These are phyloP conservation scores for Penicillium polonicum DNA, from an alignment of 2,329 filamentous ascomycete genomes.

Conservation along the genomic window DNA sequence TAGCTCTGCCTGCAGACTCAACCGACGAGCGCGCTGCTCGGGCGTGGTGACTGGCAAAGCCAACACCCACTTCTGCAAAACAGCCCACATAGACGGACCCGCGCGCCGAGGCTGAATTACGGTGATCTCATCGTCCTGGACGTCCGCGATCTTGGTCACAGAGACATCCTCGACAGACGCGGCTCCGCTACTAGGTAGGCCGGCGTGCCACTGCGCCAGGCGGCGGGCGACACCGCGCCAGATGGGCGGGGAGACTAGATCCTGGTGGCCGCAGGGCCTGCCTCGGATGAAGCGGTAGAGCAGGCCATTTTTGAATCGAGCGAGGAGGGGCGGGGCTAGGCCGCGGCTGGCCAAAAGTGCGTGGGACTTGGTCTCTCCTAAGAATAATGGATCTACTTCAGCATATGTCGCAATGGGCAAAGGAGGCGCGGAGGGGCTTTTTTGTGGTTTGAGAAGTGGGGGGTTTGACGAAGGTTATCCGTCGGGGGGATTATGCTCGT, in stretches of 20 bases:
- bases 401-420: constrained; percentile 38
- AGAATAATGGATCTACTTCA: constrained; percentile 29
- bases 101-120: constrained; percentile 51
- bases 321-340: constrained; percentile 82
- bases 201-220: constrained; percentile 90
- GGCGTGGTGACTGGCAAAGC: constrained; percentile 74
- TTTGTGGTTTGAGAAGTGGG: background rate
- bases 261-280: constrained; percentile 72
- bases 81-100: constrained; percentile 87
- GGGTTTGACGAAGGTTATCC: background rate
- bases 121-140: constrained; percentile 19
- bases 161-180: constrained; percentile 19
- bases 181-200: constrained; percentile 56
- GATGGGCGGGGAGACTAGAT: constrained; percentile 72
- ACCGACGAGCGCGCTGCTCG: constrained; percentile 65
- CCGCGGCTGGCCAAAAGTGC: constrained; percentile 79
- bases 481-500: constrained; percentile 44
- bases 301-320: constrained; percentile 93
- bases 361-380: constrained; percentile 67
- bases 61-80: constrained; percentile 92
- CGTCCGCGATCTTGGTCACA: constrained; percentile 12
- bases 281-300: constrained; percentile 89
- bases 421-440: constrained; percentile 2
- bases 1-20: constrained; percentile 71
- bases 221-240: constrained; percentile 80